Percentiles rank a stretch among this genome's conserved stretches.
phyloP scores from a whole-genome alignment of 2,329 filamentous ascomycete genomes.

The Hirsutella rhossiliensis region DNA sequence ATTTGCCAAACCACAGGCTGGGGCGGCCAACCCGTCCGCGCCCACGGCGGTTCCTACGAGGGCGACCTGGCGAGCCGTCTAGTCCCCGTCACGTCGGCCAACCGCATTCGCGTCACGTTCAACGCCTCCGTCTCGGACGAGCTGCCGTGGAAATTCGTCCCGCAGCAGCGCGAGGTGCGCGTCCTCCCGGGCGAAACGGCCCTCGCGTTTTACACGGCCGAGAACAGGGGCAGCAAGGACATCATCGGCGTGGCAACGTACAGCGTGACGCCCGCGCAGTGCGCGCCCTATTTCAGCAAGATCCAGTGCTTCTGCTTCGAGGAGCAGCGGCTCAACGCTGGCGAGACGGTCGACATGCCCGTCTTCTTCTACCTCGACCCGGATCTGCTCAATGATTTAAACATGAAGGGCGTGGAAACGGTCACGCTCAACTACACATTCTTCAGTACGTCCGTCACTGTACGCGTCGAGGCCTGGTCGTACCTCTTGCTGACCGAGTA shows the following conservation, averaged over 20 bases:
- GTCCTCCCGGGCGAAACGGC: conserved; percentile 95
- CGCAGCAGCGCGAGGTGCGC: conserved; percentile 91
- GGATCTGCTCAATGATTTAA: conserved; percentile 81
- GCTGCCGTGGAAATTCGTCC: conserved; percentile 92
- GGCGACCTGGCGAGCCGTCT: conserved; percentile 64
- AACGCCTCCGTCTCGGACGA: conserved; percentile 91
- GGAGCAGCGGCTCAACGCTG: conserved; percentile 85
- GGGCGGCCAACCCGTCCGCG: conserved; percentile 85
- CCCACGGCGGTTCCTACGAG: conserved; percentile 44
- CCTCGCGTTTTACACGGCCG: conserved; percentile 93
- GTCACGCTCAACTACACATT: conserved; percentile 97
- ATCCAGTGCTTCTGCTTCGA: conserved; percentile 99
- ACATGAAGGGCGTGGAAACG: conserved; percentile 88
- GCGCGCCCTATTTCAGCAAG: conserved; percentile 97
- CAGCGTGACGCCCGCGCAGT: conserved; percentile 89
- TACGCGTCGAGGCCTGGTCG: neutral
- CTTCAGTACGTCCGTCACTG: conserved; percentile 60
- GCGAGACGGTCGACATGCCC: conserved; percentile 98
- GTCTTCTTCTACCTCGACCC: conserved; percentile 99
- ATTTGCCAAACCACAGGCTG: conserved; percentile 81
- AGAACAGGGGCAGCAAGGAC: conserved; percentile 78
- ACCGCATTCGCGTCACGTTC: conserved; percentile 89
- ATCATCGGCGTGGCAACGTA: conserved; percentile 98
- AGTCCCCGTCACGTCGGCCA: conserved; percentile 65
- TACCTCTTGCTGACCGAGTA: conserved; percentile 19